Base-by-base conservation (phyloP, 2,329 filamentous ascomycete species). In the Fusarium musae region DNA sequence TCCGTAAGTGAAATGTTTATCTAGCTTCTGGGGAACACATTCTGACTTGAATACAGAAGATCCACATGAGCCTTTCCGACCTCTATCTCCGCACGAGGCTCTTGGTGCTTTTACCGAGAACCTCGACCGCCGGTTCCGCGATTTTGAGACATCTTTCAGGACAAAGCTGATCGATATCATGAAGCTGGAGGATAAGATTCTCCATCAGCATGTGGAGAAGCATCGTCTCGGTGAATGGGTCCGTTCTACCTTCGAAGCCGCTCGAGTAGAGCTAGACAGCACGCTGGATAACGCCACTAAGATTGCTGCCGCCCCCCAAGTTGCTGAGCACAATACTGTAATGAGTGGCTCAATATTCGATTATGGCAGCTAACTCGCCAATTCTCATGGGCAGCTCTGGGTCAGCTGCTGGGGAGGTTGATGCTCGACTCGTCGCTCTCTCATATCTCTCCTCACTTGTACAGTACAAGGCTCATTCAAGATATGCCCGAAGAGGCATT, bases 101-200 rank as follows among this genome's bases (percentile, higher is more conserved):
- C 79, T 90, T 6, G 90, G 89, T 19, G 90, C 90, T 57, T 91
- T 88, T 66, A 87, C 88, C 6, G 87, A 92, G 34, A 85, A 87
- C 40, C 85, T 93, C 3, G 90, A 91, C 72, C 84, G 89, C 65
- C 87, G 90, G 58, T 90, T 91, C 83, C 82, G 84, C 78, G 81
- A 85, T 47, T 87, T 91, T 77, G 89, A 92, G 66, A 88, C 91
- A 46, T 87, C 89, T 47, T 88, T 93, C 76, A 88, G 90, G 66
- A 86, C 90, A 64, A 91, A 90, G 64, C 87, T 97, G 66, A 83
- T 92, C 34, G 88, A 91, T 32, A 93, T 94, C 65, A 92, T 96
- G 84, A 85, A 89, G 64, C 86, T 87, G 64, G 95, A 97, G 82
- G 93, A 96, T 78, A 86, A 88, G 68, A 79, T 88, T 16, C 85